These are phyloP conservation scores for Cryphonectria radicalis DNA, from an alignment of 2,329 filamentous ascomycete species.

Conservation along the genomic window DNA sequence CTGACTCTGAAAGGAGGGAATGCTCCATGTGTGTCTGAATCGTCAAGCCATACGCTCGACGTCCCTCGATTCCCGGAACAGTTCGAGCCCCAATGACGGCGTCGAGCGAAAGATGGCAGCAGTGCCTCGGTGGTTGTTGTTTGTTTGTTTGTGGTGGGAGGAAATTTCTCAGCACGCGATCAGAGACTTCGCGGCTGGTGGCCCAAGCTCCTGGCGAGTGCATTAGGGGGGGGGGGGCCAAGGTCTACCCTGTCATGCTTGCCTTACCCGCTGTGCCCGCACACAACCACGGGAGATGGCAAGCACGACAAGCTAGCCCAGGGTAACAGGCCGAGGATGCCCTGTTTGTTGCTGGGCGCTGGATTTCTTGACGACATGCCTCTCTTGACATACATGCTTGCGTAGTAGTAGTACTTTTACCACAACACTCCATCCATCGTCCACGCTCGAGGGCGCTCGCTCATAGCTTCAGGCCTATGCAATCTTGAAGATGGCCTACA, in stretches of 20 bases:
- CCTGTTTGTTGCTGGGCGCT: background rate
- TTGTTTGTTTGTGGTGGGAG: background rate
- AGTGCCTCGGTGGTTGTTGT: background rate
- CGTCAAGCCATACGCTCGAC: background rate
- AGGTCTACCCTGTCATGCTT: background rate
- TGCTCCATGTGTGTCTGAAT: background rate
- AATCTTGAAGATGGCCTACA: background rate
- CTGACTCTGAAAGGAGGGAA: background rate
- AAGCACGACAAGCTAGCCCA: background rate
- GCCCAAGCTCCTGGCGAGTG: background rate
- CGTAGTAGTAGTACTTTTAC: background rate
- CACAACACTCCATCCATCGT: background rate
- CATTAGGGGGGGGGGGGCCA: background rate
- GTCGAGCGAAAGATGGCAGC: background rate
- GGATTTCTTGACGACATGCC: background rate
- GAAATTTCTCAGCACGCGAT: constrained; percentile 2
- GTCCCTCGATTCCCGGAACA: background rate
- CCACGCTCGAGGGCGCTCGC: background rate
- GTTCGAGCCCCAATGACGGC: background rate
- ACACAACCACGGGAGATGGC: background rate
- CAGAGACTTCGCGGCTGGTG: background rate
- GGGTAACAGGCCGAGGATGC: background rate
- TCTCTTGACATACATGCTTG: background rate
- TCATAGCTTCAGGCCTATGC: background rate
- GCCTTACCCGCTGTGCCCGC: background rate